These are phyloP conservation scores for Mimosa bimucronata DNA, from an alignment of 306 rosid genomes.

Conservation along the genomic window DNA sequence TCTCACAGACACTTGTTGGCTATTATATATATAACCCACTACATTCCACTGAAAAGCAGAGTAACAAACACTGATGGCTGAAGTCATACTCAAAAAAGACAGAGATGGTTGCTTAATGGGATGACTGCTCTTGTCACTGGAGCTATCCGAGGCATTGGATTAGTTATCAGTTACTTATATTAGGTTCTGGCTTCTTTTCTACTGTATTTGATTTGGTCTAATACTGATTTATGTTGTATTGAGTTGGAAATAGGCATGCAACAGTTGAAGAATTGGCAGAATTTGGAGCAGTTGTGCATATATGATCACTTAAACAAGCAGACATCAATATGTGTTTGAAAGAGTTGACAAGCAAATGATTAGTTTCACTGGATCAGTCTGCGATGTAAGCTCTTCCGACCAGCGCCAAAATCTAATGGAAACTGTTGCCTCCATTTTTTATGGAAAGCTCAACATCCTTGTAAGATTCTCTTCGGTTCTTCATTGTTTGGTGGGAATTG, in stretches of 20 bases:
- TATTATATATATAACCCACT: too few relatives aligned
- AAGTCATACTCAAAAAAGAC: too few relatives aligned
- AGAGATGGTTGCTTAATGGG: too few relatives aligned
- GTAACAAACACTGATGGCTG: too few relatives aligned
- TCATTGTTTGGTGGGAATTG: too few relatives aligned
- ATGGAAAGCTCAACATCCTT: conserved; percentile 44
- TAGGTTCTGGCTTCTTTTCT: not conserved
- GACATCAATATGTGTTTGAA: conserved; percentile 31
- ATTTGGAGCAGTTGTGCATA: conserved; percentile 42
- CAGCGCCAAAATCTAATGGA: conserved; percentile 29
- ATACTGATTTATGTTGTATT: not conserved
- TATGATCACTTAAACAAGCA: conserved; percentile 26
- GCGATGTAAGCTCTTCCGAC: conserved; percentile 12
- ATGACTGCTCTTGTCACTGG: conserved; percentile 49
- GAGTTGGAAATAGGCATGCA: conserved; percentile 8
- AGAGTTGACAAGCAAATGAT: conserved; percentile 34
- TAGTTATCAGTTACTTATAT: not conserved
- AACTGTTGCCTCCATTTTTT: conserved; percentile 1
- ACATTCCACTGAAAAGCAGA: too few relatives aligned
- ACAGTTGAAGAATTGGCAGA: conserved; percentile 43
- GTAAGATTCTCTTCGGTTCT: conserved; percentile 19
- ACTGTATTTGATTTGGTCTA: not conserved
- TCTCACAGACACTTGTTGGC: not conserved
- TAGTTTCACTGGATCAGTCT: conserved; percentile 30
- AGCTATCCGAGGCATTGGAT: conserved; percentile 48